Evolutionary conservation across 257 asterid genomes (phyloP).

Genomic region (Capsicum pubescens): DNA sequence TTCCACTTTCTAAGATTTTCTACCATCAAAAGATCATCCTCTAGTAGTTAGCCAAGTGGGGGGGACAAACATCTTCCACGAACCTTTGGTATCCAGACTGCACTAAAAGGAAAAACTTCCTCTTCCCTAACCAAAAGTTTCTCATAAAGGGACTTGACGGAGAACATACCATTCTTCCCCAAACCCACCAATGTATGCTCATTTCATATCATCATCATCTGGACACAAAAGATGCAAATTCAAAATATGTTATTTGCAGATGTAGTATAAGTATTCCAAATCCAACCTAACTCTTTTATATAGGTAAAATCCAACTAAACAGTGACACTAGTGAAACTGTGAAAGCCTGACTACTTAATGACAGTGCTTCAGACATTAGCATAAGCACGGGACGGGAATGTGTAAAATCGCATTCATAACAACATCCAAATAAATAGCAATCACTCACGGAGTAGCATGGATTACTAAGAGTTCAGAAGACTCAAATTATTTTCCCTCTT

Average conservation of each 20-base stretch:
- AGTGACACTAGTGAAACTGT: neutral
- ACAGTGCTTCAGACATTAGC: neutral
- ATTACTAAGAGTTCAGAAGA: neutral
- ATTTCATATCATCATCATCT: neutral
- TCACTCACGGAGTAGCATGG: neutral
- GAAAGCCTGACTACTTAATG: neutral
- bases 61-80: no score
- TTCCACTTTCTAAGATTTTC: no score
- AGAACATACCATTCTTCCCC: no score
- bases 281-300: neutral
- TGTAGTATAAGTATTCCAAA: neutral
- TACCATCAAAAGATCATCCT: no score
- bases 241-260: neutral
- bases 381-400: neutral
- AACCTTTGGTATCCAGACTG: no score
- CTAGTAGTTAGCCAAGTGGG: no score
- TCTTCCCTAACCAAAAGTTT: no score
- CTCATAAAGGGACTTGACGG: no score
- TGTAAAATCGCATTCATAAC: neutral
- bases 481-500: slow-evolving; percentile 5
- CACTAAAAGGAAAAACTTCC: no score
- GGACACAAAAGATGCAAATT: neutral
- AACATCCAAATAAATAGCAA: neutral
- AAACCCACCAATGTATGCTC: neutral
- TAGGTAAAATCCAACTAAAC: neutral